Evolutionary conservation across 2,329 filamentous ascomycete genomes (phyloP), one percentile per base, ranked within the genome.

Genomic region (Diaporthe eres): DNA sequence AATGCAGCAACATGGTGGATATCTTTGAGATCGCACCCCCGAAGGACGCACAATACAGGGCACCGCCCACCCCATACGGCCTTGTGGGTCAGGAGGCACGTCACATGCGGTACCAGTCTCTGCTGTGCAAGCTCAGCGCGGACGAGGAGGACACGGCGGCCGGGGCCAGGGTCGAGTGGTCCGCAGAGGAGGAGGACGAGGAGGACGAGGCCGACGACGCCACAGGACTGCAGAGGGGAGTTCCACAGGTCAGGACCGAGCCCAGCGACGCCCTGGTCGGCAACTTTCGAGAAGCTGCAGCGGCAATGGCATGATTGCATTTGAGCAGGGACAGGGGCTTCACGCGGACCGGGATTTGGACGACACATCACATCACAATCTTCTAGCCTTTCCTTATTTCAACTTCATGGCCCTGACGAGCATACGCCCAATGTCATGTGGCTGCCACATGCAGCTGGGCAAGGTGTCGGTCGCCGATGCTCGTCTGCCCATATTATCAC

Each of bases 1-100:
- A 25, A 57, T 77, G 68, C 80, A 93, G 91, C 80, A 92, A 92
- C 80, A 90, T 93, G 84, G 91, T 93, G 76, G 91, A 93, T 81
- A 90, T 93, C 63, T 93, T 92, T 83, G 91, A 92, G 77, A 91
- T 92, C 80, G 88, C 89, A 49, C 90, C 90, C 31, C 87, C 89
- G 75, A 87, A 87, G 75, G 82, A 84, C 47, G 79, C 81, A 70
- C 81, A 77, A 80, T 85, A 78, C 80, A 83, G 77, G 76, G 81
- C 76, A 76, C 82, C 75, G 19, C 65, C 79, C 78, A 80, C 84
- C 22, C 84, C 84, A 1, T 90, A 89, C 72, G 84, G 84, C 37
- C 88, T 89, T 78, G 86, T 88, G 71, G 88, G 87, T 65, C 90
- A 91, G 80, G 90, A 91, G 77, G 86, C 88, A 61, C 88, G 88